Conservation (phyloP, 2,329 filamentous ascomycete genomes). For the Curvularia verruculosa region DNA sequence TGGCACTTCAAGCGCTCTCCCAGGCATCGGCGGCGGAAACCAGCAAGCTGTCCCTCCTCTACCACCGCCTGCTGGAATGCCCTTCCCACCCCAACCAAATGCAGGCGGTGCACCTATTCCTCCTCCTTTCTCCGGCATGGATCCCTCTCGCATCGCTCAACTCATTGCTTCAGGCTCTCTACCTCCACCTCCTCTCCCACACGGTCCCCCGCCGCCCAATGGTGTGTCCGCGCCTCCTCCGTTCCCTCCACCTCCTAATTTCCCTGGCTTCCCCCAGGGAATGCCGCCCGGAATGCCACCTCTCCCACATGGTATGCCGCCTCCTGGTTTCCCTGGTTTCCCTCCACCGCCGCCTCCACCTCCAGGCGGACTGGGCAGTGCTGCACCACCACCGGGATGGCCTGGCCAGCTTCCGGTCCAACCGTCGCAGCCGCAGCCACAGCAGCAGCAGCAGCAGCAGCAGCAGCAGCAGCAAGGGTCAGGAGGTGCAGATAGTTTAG, state of each 20-base stretch:
- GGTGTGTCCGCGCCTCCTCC: conserved; percentile 27
- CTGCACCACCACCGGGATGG: conserved; percentile 22
- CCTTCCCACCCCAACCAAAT: conserved; percentile 28
- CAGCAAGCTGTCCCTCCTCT: conserved; percentile 41
- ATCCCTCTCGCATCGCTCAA: conserved; percentile 42
- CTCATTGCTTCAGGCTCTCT: conserved; percentile 45
- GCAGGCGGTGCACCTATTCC: conserved; percentile 21
- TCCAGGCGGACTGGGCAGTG: conserved; percentile 15
- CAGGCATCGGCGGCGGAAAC: conserved; percentile 54
- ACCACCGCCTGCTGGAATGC: conserved; percentile 32
- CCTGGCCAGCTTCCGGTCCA: conserved; percentile 7
- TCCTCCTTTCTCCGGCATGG: conserved; percentile 35
- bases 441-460: neutral
- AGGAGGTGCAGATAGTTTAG: conserved; percentile 26
- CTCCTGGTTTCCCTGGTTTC: conserved; percentile 25
- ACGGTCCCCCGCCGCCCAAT: conserved; percentile 30
- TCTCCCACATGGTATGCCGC: conserved; percentile 34
- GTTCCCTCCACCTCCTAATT: conserved; percentile 36
- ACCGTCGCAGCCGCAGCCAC: neutral
- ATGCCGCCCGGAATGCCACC: conserved; percentile 31
- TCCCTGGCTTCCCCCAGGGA: conserved; percentile 32
- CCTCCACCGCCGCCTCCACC: conserved; percentile 16
- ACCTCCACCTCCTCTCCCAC: conserved; percentile 45
- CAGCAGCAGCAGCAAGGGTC: conserved; percentile 24
- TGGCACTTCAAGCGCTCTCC: conserved; percentile 55